phyloP scores from a whole-genome alignment of 345 rosid species.

The Salix brachista region DNA sequence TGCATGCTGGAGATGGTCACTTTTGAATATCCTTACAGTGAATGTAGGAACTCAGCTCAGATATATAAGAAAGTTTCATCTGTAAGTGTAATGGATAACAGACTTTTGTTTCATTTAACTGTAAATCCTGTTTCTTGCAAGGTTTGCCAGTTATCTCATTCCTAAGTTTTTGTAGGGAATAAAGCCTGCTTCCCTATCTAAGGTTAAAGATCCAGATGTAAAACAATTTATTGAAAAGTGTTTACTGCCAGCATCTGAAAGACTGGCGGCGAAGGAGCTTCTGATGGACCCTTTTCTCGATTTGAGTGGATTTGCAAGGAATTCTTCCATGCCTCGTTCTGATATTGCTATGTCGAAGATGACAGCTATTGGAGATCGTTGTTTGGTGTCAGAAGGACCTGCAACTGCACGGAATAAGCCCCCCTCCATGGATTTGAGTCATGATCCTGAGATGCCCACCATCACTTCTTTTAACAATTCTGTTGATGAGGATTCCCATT shows the following conservation, averaged over 20 bases:
- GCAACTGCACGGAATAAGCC: constrained; percentile 29
- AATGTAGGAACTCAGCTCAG: constrained; percentile 26
- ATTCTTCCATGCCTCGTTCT: constrained; percentile 51
- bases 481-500: constrained; percentile 16
- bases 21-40: constrained; percentile 24
- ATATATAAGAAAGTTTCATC: constrained; percentile 26
- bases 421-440: constrained; percentile 20
- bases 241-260: constrained; percentile 16
- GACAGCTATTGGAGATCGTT: constrained; percentile 41
- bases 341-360: constrained; percentile 61
- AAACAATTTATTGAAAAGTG: constrained; percentile 19
- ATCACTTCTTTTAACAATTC: constrained; percentile 12
- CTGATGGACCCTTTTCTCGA: constrained; percentile 20
- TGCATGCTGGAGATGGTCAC: constrained; percentile 30
- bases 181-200: constrained; percentile 18
- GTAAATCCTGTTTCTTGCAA: neutral
- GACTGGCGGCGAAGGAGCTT: constrained; percentile 18
- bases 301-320: constrained; percentile 21
- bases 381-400: constrained; percentile 51
- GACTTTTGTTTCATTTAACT: neutral
- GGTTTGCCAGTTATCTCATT: neutral
- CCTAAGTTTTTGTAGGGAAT: constrained; percentile 9
- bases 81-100: constrained; percentile 4
- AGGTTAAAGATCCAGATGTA: constrained; percentile 18
- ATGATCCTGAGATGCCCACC: constrained; percentile 9